Evolutionary conservation across 768 basidiomycete species (phyloP), one percentile per base, ranked within the genome.

Genomic region (Kwoniella heveanensis): DNA sequence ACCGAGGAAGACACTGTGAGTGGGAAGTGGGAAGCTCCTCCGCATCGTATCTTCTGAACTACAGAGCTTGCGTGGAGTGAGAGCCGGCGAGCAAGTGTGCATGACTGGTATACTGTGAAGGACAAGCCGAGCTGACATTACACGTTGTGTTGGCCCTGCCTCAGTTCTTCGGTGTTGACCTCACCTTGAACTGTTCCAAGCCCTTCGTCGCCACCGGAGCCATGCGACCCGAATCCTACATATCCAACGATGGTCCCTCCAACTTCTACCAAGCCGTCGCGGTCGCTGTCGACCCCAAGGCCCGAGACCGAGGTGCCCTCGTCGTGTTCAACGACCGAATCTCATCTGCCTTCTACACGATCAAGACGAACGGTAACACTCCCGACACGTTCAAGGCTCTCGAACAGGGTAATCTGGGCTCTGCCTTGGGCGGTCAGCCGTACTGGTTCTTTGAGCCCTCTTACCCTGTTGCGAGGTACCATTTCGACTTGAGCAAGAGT

Each of bases 401-500:
- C 19, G 78, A 80, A 57, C 76, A 73, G 36, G 80, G 80, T 37
- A 77, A 71, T 64, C 47, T 79, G 36, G 80, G 78, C 21, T 60
- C 59, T 9, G 70, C 78, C 39, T 52, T 72, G 48, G 62, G 53
- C 7, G 64, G 55, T 46, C 60, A 69, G 46, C 69, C 66, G 15
- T 68, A 71, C 59, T 76, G 65, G 63, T 77, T 69, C 53, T 69
- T 71, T 62, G 69, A 71, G 15, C 54, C 77, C 1, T 54, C 57
- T 0, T 36, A 65, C 47, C 77, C 79, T 0, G 71, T 62, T 2
- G 72, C 70, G 67, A 79, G 77, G 62, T 60, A 64, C 26, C 57
- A 94, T n/a, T 75, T 72, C 30, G 70, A 75, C 55, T 27, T 70
- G 44, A 36, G 55, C 36, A n/a, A n/a, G n/a, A n/a, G n/a, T n/a